Percentiles rank a stretch among this genome's conserved stretches.
phyloP scores from a whole-genome alignment of 108 stramenopile species.

The Pseudonitzschia multistriata region DNA sequence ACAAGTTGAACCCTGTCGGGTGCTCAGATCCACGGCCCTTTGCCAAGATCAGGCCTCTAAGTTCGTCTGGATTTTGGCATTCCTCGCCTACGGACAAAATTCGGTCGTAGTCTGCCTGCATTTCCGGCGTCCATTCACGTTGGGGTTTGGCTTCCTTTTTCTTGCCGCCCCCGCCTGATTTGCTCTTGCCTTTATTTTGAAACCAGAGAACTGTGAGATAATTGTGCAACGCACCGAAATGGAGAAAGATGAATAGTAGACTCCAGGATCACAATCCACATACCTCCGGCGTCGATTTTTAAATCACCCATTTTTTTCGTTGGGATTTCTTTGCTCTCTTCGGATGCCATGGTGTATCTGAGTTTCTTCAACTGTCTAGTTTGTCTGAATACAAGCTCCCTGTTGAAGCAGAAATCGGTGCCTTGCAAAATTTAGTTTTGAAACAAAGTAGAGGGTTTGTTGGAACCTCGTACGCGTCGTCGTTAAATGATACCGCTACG shows the following conservation, averaged over 20 bases:
- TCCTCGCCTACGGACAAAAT: slow-evolving; percentile 86
- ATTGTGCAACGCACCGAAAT: background rate
- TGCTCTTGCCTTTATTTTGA: background rate
- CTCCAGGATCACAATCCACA: background rate
- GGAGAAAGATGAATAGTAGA: background rate
- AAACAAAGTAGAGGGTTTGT: background rate
- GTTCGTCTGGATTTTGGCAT: slow-evolving; percentile 72
- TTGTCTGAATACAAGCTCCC: background rate
- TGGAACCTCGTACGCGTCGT: too few relatives aligned
- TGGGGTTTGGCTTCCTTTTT: slow-evolving; percentile 29
- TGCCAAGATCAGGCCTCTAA: slow-evolving; percentile 55
- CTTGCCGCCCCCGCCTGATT: slow-evolving; percentile 9
- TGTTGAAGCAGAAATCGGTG: background rate
- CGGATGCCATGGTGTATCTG: background rate
- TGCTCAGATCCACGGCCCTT: slow-evolving; percentile 69
- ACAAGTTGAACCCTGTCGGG: slow-evolving; percentile 67
- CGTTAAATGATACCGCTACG: too few relatives aligned
- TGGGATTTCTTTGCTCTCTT: slow-evolving; percentile 1
- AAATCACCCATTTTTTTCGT: slow-evolving; percentile 15
- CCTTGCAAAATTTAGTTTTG: background rate
- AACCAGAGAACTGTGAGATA: background rate
- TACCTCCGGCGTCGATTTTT: slow-evolving; percentile 15
- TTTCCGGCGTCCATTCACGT: slow-evolving; percentile 66
- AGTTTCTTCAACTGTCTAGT: background rate
- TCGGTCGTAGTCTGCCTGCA: slow-evolving; percentile 71